phyloP scores from a whole-genome alignment of 2,329 filamentous ascomycete genomes.

The Botrytis galanthina region DNA sequence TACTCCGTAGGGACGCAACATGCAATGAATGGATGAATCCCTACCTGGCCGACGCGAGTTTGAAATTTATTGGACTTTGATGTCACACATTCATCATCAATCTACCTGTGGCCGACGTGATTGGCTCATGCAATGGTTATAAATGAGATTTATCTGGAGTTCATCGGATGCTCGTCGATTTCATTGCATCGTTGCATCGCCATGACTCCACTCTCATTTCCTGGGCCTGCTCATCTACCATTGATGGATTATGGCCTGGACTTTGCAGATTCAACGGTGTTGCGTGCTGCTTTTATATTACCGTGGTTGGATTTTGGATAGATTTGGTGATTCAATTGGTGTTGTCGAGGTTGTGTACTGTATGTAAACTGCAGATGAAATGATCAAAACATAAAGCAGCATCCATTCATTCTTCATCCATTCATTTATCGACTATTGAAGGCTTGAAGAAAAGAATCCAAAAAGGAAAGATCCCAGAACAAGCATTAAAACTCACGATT shows the following conservation, averaged over 20 bases:
- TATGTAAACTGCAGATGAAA: accelerated
- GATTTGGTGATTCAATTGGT: not conserved
- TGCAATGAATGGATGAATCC: too few relatives aligned
- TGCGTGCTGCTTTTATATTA: not conserved
- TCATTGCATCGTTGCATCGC: not conserved
- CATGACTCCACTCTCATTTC: not conserved
- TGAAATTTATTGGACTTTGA: slow-evolving; percentile 3
- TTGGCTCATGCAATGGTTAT: not conserved
- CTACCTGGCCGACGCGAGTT: not conserved
- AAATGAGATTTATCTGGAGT: not conserved
- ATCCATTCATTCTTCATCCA: not conserved
- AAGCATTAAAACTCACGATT: not conserved
- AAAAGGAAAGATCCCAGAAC: not conserved
- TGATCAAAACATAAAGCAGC: not conserved
- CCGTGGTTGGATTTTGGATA: not conserved
- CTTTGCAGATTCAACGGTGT: not conserved
- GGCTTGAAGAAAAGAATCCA: not conserved
- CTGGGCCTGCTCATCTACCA: not conserved
- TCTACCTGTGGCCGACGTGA: not conserved
- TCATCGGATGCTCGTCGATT: not conserved
- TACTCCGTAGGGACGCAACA: not conserved
- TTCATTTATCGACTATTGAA: not conserved
- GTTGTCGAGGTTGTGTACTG: too few relatives aligned
- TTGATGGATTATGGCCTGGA: not conserved
- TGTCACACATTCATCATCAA: slow-evolving; percentile 6